These are phyloP conservation scores for Heritiera littoralis DNA, from an alignment of 345 rosid species.

Conservation along the genomic window DNA sequence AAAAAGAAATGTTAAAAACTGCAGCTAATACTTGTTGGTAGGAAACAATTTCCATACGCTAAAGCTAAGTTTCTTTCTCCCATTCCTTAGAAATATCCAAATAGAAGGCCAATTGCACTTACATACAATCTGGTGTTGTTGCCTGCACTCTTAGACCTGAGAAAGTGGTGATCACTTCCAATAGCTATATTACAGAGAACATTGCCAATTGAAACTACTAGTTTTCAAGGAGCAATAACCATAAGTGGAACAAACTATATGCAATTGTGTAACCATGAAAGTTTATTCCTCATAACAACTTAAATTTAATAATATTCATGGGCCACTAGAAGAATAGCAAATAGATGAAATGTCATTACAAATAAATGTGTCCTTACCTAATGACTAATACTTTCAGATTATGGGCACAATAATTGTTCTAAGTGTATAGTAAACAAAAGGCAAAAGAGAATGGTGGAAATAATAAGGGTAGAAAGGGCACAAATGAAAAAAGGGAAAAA, in stretches of 20 bases:
- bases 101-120: constrained; percentile 23
- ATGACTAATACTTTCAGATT: background rate
- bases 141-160: constrained; percentile 26
- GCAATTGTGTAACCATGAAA: constrained; percentile 2
- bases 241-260: background rate
- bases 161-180: background rate
- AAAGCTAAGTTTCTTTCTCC: constrained; percentile 11
- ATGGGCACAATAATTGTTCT: background rate
- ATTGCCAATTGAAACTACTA: constrained; percentile 27
- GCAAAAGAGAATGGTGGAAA: background rate
- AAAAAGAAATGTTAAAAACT: background rate
- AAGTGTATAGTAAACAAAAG: background rate
- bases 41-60: background rate
- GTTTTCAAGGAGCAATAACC: constrained; percentile 38
- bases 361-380: background rate
- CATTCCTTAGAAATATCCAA: constrained; percentile 4
- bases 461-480: constrained; percentile 12
- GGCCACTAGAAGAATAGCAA: background rate
- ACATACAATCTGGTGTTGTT: constrained; percentile 26
- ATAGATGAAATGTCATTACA: constrained; percentile 11
- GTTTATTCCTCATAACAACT: background rate
- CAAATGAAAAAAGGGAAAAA: background rate
- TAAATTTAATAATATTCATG: constrained; percentile 1
- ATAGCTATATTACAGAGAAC: background rate
- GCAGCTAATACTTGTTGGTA: background rate